Percentiles rank a stretch among this genome's conserved stretches.
Conservation (phyloP, 2,329 filamentous ascomycete genomes). For the Trichoderma afroharzianum region DNA sequence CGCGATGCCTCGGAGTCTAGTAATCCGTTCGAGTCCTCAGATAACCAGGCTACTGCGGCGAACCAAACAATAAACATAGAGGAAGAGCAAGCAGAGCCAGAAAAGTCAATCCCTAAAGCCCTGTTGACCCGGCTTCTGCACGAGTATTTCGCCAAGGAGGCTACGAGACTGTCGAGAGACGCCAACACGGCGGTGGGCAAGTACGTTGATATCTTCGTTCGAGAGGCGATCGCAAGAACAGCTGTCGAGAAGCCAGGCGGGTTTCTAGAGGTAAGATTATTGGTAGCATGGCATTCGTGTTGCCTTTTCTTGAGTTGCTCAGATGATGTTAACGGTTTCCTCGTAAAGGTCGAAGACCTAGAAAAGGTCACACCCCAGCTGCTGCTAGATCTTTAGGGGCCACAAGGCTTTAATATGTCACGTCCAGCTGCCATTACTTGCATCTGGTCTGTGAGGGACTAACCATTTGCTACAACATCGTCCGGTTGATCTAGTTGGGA, state of each 20-base stretch:
- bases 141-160: slow-evolving; percentile 69
- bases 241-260: slow-evolving; percentile 65
- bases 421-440: background rate
- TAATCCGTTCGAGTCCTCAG: slow-evolving; percentile 37
- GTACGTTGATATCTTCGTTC: slow-evolving; percentile 88
- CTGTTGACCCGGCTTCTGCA: slow-evolving; percentile 75
- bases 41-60: slow-evolving; percentile 28
- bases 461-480: background rate
- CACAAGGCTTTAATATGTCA: background rate
- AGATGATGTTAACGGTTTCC: slow-evolving; percentile 15
- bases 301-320: background rate
- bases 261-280: slow-evolving; percentile 66
- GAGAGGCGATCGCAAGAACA: slow-evolving; percentile 80
- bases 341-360: slow-evolving; percentile 71
- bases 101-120: slow-evolving; percentile 62
- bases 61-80: slow-evolving; percentile 20
- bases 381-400: slow-evolving; percentile 72
- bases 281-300: background rate
- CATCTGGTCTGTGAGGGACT: background rate
- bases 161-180: slow-evolving; percentile 70
- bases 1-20: slow-evolving; percentile 28
- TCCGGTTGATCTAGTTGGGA: background rate
- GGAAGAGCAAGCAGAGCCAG: slow-evolving; percentile 35
- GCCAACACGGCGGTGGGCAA: slow-evolving; percentile 73
- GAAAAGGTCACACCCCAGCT: slow-evolving; percentile 85